Base-by-base conservation (phyloP, 1,284 basidiomycete genomes). In the Moniliella sp. region DNA sequence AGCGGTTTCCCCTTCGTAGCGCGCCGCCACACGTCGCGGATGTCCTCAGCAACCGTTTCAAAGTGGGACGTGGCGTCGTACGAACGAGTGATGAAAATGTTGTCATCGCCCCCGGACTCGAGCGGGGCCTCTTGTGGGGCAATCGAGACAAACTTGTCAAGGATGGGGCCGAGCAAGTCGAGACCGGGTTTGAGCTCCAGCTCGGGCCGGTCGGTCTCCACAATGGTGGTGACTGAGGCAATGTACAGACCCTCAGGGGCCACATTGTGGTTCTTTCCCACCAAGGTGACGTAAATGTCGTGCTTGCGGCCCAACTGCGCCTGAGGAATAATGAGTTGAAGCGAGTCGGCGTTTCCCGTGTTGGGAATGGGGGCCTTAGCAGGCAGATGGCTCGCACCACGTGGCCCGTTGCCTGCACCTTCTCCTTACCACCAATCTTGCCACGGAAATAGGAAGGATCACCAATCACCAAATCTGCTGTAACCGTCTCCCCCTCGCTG, bases 41-140 rank as follows among this genome's bases (percentile, higher is more conserved):
- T 46, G 30, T 61, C 59, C 28, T 61, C 60, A 5, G 60, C 57
- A 15, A 63, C 83, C 25, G 86, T 93, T 36, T 99, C 91, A 58
- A 97, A 97, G 67, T 99, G 91, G 30, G 81, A 86, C 5, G 91
- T 94, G 8, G 91, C 84, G 62, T 99, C 91, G 64, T 94, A 94
- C 4, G 84, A 93, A 37, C 78, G 79, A 36, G 91, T 94, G 66
- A 97, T 76, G 67, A 81, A 97, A 60, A 97, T 79, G 55, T 82
- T 78, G 66, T 86, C 80, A 28, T 71, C 68, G 35, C 59, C 61
- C 35, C 91, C 91, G 27, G 71, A 65, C 18, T 78, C 69, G 5
- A 83, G 80, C 5, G 91, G 86, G 32, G 76, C 78, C 67, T 88
- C 94, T 31, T 93, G 64, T 17, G 84, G 75, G n/a, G 9, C 75